Evolutionary conservation across 1,139 yeast species (phyloP).

Genomic region (Taphrina deformans): DNA sequence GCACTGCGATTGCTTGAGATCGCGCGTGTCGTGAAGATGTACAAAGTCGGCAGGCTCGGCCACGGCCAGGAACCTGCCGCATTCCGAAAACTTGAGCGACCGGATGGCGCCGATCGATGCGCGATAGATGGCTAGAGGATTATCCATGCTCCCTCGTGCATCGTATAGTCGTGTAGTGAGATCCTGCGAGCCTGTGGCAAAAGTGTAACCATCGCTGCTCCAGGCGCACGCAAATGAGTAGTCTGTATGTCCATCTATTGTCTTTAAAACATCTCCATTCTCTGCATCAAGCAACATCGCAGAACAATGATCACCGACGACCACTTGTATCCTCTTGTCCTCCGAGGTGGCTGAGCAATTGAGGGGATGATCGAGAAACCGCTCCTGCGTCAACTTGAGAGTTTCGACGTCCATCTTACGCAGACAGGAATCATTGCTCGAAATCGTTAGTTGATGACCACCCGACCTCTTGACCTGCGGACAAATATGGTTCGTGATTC

Average conservation of each 20-base stretch:
- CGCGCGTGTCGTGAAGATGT: conserved; percentile 50
- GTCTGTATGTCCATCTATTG: conserved; percentile 55
- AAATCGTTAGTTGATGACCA: conserved; percentile 15
- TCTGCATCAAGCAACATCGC: conserved; percentile 54
- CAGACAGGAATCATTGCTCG: conserved; percentile 46
- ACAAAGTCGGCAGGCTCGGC: conserved; percentile 65
- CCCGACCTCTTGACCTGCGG: conserved; percentile 43
- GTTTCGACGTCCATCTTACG: conserved; percentile 55
- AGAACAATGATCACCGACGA: conserved; percentile 56
- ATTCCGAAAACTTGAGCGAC: conserved; percentile 54
- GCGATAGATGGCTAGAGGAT: conserved; percentile 49
- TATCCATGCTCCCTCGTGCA: conserved; percentile 45
- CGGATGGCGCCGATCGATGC: conserved; percentile 53
- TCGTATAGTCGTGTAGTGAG: conserved; percentile 61
- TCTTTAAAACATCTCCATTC: conserved; percentile 38
- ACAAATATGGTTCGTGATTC: conserved; percentile 58
- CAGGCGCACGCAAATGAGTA: conserved; percentile 65
- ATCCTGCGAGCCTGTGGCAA: conserved; percentile 64
- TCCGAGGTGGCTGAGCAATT: conserved; percentile 55
- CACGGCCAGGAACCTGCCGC: conserved; percentile 55
- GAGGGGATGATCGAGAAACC: conserved; percentile 44
- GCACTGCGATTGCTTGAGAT: conserved; percentile 48
- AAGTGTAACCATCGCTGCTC: conserved; percentile 50
- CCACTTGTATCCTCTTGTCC: conserved; percentile 48
- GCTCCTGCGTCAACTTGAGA: conserved; percentile 47